Evolutionary conservation across 2,329 filamentous ascomycete species (phyloP).

Genomic region (Monilinia polystroma): DNA sequence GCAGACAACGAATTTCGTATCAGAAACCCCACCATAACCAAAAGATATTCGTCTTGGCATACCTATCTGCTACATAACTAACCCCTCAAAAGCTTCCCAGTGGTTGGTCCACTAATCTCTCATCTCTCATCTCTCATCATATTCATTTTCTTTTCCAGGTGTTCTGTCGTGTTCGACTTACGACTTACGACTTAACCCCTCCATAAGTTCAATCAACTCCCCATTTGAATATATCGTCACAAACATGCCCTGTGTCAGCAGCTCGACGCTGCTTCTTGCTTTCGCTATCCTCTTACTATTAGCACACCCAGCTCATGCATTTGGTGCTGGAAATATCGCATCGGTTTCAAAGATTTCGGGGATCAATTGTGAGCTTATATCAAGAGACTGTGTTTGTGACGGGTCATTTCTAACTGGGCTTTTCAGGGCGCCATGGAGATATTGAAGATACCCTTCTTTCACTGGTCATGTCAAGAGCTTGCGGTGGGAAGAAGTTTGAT

Average conservation of each 20-base stretch:
- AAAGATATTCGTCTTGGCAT: conserved; percentile 7
- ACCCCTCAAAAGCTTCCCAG: conserved; percentile 10
- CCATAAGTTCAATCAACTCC: conserved; percentile 17
- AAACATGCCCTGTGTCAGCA: conserved; percentile 37
- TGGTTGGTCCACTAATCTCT: conserved; percentile 1
- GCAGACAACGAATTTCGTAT: conserved; percentile 9
- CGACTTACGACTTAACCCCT: conserved; percentile 9
- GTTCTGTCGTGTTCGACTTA: conserved; percentile 5
- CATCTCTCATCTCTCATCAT: neutral
- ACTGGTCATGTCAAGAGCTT: conserved; percentile 61
- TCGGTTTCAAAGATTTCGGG: conserved; percentile 78
- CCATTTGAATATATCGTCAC: conserved; percentile 8
- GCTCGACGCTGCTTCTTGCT: conserved; percentile 35
- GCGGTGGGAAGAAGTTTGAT: conserved; percentile 75
- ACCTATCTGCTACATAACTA: neutral
- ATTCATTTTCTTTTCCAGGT: neutral
- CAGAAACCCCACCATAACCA: conserved; percentile 15
- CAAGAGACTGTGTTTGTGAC: neutral
- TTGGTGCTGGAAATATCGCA: conserved; percentile 87
- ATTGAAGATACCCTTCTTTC: conserved; percentile 87
- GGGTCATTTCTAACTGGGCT: conserved; percentile 3
- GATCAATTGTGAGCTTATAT: conserved; percentile 64
- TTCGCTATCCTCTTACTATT: conserved; percentile 64
- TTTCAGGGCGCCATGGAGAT: conserved; percentile 76
- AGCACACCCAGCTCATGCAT: conserved; percentile 68